Evolutionary conservation across 768 basidiomycete species (phyloP), one percentile per base, ranked within the genome.

Genomic region (Stropharia rugosoannulata): DNA sequence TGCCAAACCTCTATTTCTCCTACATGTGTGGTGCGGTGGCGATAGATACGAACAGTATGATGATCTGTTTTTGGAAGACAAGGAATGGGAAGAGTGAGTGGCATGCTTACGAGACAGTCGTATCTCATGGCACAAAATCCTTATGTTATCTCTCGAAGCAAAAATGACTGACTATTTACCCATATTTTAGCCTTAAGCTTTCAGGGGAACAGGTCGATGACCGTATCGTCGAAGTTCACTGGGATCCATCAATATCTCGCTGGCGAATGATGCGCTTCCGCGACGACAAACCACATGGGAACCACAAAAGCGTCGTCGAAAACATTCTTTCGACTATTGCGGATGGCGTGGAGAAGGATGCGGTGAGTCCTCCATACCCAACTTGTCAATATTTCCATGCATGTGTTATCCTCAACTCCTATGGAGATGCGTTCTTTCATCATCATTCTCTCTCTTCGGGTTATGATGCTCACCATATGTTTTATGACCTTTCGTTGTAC

Each of bases 241-340:
- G 97, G 96, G 89, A 96, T 62, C 56, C 79, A 6, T 67, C 61
- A n/a, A 63, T 73, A 22, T 79, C 79, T 29, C 75, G 78, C 44
- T 98, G 95, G 95, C 85, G 84, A 55, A 86, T 94, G 82, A 86
- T 98, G 85, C 84, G 97, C 44, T 95, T 96, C 68, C 74, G 97
- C 63, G 86, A 96, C 64, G 97, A 99, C 71, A 99, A 99, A 70
- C 89, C 85, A 3, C 73, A 95, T 59, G 97, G 94, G 13, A 99
- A 99, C 70, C 93, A 92, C 69, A 81, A 80, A 57, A 81, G 73
- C 29, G 85, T 94, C 53, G 93, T 98, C 45, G 85, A 91, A 54
- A 91, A 88, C 60, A 93, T 99, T 64, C 84, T 98, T 50, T 80
- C 87, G 62, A 95, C 89, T 62, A 98, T 99, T 59, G 82, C 84